A percentile compares a stretch with the other conserved stretches of the same genome.
phyloP scores from a whole-genome alignment of 768 basidiomycete species.

The Termitomyces sp. region DNA sequence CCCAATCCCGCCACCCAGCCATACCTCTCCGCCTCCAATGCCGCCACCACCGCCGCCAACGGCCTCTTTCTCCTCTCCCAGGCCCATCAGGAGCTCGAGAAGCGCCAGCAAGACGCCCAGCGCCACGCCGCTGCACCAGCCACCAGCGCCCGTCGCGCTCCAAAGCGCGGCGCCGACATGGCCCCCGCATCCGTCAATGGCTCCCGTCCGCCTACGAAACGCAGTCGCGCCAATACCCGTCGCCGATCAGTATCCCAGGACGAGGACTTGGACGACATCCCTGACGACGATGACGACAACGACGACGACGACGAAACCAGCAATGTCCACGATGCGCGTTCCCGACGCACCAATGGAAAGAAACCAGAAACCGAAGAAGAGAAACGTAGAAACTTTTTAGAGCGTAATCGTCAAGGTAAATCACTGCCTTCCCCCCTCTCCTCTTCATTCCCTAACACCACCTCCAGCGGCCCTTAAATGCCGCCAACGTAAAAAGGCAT shows the following conservation, averaged over 20 bases:
- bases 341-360: slow-evolving; percentile 33
- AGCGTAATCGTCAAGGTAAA: slow-evolving; percentile 93
- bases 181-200: too few species aligned
- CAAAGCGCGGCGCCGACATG: slow-evolving; percentile 65
- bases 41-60: slow-evolving; percentile 74
- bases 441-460: slow-evolving; percentile 3
- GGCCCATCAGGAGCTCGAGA: slow-evolving; percentile 94
- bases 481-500: slow-evolving; percentile 98
- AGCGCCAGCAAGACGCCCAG: slow-evolving; percentile 89
- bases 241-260: slow-evolving; percentile 26
- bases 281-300: slow-evolving; percentile 30
- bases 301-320: slow-evolving; percentile 9
- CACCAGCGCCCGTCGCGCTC: slow-evolving; percentile 44
- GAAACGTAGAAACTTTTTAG: slow-evolving; percentile 93
- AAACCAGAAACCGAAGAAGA: slow-evolving; percentile 98
- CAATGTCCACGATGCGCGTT: not conserved
- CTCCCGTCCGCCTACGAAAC: slow-evolving; percentile 27
- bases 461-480: slow-evolving; percentile 90
- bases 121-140: slow-evolving; percentile 34
- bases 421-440: slow-evolving; percentile 13
- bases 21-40: slow-evolving; percentile 41
- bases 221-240: slow-evolving; percentile 27
- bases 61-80: slow-evolving; percentile 91
- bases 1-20: slow-evolving; percentile 22
- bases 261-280: slow-evolving; percentile 32